A percentile compares a stretch with the other conserved stretches of the same genome.
These are phyloP conservation scores for Lasiosphaeria ovina DNA, from an alignment of 495 filamentous ascomycete species.

Conservation along the genomic window DNA sequence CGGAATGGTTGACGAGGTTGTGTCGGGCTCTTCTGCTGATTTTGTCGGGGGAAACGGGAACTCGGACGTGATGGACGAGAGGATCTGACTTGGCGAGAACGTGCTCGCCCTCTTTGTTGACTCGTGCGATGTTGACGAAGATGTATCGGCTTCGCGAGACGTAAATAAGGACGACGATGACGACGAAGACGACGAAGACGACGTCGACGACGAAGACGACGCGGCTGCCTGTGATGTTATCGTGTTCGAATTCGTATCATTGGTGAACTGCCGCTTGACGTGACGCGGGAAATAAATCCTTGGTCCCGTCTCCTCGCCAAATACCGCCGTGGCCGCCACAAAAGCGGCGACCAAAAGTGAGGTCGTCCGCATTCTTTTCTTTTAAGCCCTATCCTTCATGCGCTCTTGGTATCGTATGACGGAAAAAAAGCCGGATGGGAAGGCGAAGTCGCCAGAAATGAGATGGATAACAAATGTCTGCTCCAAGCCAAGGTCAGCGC, in stretches of 20 bases:
- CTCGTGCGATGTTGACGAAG: not conserved
- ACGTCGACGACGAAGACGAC: not conserved
- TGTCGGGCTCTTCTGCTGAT: not conserved
- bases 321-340: constrained; percentile 50
- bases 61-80: constrained; percentile 5
- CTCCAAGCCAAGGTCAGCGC: constrained; percentile 24
- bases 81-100: not conserved
- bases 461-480: constrained; percentile 24
- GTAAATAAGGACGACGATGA: not conserved
- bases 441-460: constrained; percentile 2
- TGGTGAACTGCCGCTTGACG: constrained; percentile 55
- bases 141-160: not conserved
- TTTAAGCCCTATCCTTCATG: constrained; percentile 21
- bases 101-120: constrained; percentile 25
- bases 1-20: constrained; percentile 1
- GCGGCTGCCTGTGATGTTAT: constrained; percentile 25
- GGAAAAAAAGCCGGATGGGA: not conserved
- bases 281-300: constrained; percentile 60
- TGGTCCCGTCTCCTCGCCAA: constrained; percentile 44
- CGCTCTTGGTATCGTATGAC: constrained; percentile 8
- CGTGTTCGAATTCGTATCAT: constrained; percentile 31
- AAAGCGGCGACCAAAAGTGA: constrained; percentile 52
- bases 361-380: constrained; percentile 46
- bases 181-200: constrained; percentile 4
- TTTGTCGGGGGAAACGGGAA: too few species aligned